A percentile compares a stretch with the other conserved stretches of the same genome.
These are phyloP conservation scores for Phialophora tarda DNA, from an alignment of 2,329 filamentous ascomycete species.

Conservation along the genomic window DNA sequence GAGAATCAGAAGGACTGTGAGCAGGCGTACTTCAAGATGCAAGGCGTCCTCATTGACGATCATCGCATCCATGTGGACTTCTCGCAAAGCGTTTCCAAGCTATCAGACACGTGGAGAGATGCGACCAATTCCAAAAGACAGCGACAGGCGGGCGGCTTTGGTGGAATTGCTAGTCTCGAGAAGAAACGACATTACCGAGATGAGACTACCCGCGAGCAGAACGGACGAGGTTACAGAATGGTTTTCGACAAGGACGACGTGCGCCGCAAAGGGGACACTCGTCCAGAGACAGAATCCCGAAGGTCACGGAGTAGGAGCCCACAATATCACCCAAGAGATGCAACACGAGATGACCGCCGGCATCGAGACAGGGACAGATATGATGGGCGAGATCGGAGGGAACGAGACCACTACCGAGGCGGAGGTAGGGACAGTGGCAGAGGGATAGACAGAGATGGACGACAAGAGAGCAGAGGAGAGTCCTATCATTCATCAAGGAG, in stretches of 20 bases:
- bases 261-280: constrained; percentile 39
- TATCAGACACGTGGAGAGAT: constrained; percentile 87
- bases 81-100: constrained; percentile 85
- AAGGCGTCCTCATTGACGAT: constrained; percentile 94
- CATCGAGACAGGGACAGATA: constrained; percentile 35
- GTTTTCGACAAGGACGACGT: constrained; percentile 78
- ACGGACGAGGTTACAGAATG: constrained; percentile 70
- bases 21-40: constrained; percentile 98
- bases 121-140: constrained; percentile 81
- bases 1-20: constrained; percentile 92
- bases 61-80: constrained; percentile 98
- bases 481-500: constrained; percentile 11
- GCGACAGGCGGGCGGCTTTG: constrained; percentile 76
- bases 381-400: constrained; percentile 40
- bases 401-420: constrained; percentile 44
- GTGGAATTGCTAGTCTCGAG: constrained; percentile 85
- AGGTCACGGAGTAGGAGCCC: constrained; percentile 51
- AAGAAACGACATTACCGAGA: constrained; percentile 87
- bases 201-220: constrained; percentile 57
- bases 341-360: constrained; percentile 25
- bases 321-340: constrained; percentile 43
- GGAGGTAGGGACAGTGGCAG: constrained; percentile 50
- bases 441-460: constrained; percentile 46
- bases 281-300: constrained; percentile 36
- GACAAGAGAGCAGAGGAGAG: constrained; percentile 1